Evolutionary conservation across 352 stramenopile species (phyloP).

Genomic region (Pythium scleroteichum): DNA sequence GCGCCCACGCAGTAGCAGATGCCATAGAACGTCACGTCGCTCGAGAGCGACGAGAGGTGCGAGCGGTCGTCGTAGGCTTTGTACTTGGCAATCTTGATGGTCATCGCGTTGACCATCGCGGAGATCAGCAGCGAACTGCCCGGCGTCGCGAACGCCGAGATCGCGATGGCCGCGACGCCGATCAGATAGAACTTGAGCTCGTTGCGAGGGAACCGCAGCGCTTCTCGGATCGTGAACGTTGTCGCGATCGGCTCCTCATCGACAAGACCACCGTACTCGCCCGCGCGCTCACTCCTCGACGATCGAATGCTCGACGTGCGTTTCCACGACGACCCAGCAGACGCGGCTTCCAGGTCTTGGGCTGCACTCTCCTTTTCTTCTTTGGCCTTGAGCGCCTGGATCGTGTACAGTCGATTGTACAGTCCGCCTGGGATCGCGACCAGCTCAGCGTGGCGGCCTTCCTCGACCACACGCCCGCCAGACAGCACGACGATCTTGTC

Average conservation of each 20-base stretch:
- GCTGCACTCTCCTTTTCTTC: constrained; percentile 21
- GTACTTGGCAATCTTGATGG: constrained; percentile 18
- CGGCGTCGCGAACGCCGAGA: constrained; percentile 33
- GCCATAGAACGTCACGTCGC: constrained; percentile 31
- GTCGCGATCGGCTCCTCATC: background rate
- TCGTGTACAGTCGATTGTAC: constrained; percentile 29
- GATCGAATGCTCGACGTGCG: too few species aligned
- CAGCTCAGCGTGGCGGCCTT: constrained; percentile 41
- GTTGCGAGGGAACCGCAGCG: constrained; percentile 16
- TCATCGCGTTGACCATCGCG: constrained; percentile 24
- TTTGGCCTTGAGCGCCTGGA: constrained; percentile 22
- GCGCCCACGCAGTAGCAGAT: constrained; percentile 34
- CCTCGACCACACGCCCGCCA: constrained; percentile 38
- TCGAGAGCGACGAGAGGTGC: constrained; percentile 27
- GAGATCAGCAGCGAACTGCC: constrained; percentile 6
- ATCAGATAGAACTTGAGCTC: constrained; percentile 39
- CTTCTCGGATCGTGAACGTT: constrained; percentile 7
- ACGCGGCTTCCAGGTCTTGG: background rate
- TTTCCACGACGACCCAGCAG: too few species aligned
- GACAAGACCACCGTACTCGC: too few species aligned
- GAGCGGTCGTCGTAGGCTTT: constrained; percentile 18
- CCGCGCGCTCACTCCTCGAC: too few species aligned
- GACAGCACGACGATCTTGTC: constrained; percentile 28
- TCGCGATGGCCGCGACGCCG: constrained; percentile 29
- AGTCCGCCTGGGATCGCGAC: constrained; percentile 48